Evolutionary conservation across 192 early-diverging fungal species (phyloP).

Genomic region (Lobulomyces angularis): DNA sequence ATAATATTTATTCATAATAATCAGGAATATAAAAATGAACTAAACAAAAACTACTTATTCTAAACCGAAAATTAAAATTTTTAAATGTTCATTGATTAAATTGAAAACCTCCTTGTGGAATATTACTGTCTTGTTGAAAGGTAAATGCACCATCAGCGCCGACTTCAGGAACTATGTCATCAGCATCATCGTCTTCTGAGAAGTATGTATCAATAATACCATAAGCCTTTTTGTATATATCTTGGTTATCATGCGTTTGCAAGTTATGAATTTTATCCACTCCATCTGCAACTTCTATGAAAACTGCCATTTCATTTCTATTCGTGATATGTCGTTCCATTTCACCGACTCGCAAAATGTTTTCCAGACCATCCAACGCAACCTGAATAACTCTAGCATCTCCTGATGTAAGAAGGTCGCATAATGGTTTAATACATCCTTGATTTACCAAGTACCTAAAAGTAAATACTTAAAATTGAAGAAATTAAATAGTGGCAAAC

Average conservation of each 20-base stretch:
- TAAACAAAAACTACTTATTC: too few species aligned
- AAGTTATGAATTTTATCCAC: constrained; percentile 92
- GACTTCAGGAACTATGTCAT: too few species aligned
- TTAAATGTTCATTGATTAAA: too few species aligned
- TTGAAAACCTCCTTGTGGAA: too few species aligned
- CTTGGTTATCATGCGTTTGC: constrained; percentile 88
- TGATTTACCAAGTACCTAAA: constrained; percentile 65
- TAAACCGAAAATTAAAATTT: too few species aligned
- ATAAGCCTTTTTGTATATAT: constrained; percentile 95
- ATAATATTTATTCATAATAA: too few species aligned
- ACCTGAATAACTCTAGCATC: constrained; percentile 96
- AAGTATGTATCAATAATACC: constrained; percentile 95
- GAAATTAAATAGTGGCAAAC: too few species aligned
- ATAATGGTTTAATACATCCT: constrained; percentile 89
- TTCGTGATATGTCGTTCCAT: constrained; percentile 51
- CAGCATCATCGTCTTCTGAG: constrained; percentile 69
- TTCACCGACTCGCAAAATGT: constrained; percentile 94
- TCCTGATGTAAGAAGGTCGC: constrained; percentile 77
- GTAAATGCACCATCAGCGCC: too few species aligned
- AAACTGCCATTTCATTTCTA: constrained; percentile 77
- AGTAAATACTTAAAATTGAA: constrained; percentile 5
- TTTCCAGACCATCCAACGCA: constrained; percentile 94
- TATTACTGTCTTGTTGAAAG: too few species aligned
- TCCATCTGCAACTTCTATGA: constrained; percentile 85
- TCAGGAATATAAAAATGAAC: too few species aligned